These are phyloP conservation scores for Berberis vulgaris DNA, from an alignment of 164 flowering plant genomes.

Conservation along the genomic window DNA sequence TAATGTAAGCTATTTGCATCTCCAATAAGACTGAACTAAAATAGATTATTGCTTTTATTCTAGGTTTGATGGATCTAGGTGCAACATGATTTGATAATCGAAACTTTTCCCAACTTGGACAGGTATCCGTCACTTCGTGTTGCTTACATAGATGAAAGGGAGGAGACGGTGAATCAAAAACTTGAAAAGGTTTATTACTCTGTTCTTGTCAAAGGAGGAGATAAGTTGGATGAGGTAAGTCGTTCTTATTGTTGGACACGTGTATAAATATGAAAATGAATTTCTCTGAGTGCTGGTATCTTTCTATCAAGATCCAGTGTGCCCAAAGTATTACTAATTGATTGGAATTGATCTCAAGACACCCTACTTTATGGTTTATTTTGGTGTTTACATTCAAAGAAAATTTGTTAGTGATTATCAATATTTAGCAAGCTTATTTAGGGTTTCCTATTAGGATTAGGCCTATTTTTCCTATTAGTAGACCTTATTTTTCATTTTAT, in stretches of 20 bases:
- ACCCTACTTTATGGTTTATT: too few species aligned
- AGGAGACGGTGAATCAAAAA: slow-evolving; percentile 53
- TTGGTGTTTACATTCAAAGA: too few species aligned
- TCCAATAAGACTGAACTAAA: background rate
- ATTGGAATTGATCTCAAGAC: too few species aligned
- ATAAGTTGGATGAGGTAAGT: slow-evolving; percentile 87
- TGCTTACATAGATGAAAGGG: slow-evolving; percentile 92
- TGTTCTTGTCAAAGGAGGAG: slow-evolving; percentile 93
- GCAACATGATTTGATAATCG: too few species aligned
- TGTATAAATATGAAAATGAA: background rate
- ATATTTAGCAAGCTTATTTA: too few species aligned
- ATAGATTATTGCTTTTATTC: background rate
- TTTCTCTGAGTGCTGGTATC: background rate
- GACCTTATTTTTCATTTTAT: too few species aligned
- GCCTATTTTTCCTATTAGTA: too few species aligned
- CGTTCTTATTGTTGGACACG: background rate
- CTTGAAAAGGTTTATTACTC: slow-evolving; percentile 67
- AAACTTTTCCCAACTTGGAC: slow-evolving; percentile 6
- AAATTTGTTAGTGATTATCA: too few species aligned
- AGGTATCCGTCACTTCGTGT: slow-evolving; percentile 91
- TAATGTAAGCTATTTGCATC: slow-evolving; percentile 43
- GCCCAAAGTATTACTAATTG: too few species aligned
- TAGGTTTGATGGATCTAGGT: background rate
- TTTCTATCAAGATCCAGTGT: background rate
- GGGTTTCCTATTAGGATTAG: too few species aligned